Conservation (phyloP, 768 basidiomycete genomes). For the Serendipita sp. region DNA sequence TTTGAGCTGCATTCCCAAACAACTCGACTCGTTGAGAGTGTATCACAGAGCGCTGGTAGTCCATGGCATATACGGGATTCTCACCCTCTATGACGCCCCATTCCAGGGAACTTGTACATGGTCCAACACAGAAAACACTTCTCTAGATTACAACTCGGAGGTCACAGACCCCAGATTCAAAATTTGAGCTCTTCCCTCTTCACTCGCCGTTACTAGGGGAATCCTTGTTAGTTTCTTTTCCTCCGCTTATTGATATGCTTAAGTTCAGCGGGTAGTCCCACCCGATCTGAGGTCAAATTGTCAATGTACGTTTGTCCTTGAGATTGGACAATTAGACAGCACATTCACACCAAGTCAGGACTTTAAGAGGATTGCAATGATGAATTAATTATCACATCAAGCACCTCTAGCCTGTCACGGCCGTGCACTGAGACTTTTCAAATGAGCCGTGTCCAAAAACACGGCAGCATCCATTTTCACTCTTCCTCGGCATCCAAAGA, state of each 20-base stretch:
- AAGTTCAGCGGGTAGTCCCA: constrained; percentile 75
- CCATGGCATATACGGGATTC: constrained; percentile 40
- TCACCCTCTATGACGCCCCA: constrained; percentile 66
- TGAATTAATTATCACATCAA: neutral
- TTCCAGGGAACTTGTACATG: constrained; percentile 68
- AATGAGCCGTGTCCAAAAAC: neutral
- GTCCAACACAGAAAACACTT: constrained; percentile 55
- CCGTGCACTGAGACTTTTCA: neutral
- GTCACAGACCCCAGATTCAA: constrained; percentile 48
- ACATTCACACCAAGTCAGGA: constrained; percentile 13
- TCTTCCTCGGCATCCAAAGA: constrained; percentile 17
- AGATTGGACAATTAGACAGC: constrained; percentile 13
- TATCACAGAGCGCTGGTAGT: constrained; percentile 48
- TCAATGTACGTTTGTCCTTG: constrained; percentile 6
- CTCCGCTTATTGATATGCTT: constrained; percentile 83
- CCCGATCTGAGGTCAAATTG: constrained; percentile 60
- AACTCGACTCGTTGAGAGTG: constrained; percentile 67
- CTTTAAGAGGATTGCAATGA: neutral
- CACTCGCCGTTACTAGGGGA: constrained; percentile 79
- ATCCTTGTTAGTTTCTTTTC: constrained; percentile 86
- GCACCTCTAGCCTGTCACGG: neutral
- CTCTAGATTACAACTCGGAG: constrained; percentile 69
- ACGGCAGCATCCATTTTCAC: constrained; percentile 28
- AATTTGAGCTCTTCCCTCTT: constrained; percentile 75
- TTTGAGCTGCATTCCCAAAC: constrained; percentile 77